Base-by-base conservation (phyloP, 805 yeast genomes). In the Myxozyma lipomycoides region DNA sequence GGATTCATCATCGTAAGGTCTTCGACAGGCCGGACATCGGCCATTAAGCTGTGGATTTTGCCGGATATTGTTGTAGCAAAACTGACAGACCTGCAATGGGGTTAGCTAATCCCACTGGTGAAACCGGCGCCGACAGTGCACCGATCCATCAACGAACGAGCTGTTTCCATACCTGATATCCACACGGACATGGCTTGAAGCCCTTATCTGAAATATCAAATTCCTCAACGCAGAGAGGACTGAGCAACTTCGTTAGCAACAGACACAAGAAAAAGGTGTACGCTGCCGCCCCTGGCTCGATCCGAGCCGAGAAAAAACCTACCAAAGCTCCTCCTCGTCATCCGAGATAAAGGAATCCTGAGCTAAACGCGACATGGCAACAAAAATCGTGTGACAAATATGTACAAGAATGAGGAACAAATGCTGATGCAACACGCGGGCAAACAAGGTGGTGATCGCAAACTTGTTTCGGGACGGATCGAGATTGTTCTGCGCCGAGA, bases 131-230 rank as follows among this genome's bases (percentile, higher is more conserved):
- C n/a, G n/a, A n/a, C n/a, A n/a, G n/a, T n/a, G n/a, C n/a, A n/a
- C n/a, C n/a, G n/a, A n/a, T n/a, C n/a, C n/a, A n/a, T n/a, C n/a
- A n/a, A n/a, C n/a, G n/a, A n/a, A n/a, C n/a, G n/a, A n/a, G n/a
- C n/a, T n/a, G n/a, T n/a, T n/a, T n/a, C 25, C 53, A 4, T 38
- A 54, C 58, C 37, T 55, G 61, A 65, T 93, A 93, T 18, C 99
- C 99, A 73, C 99, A 93, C 0, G 98, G 98, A 74, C 99, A 93
- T n/a, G 99, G 99, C 68, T 85, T 88, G 76, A 93, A 93, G 72
- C 89, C 87, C 65, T 86, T 88, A 70, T 93, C 98, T 17, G 95
- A 85, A 43, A 91, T 82, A 69, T 93, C 99, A 89, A 93, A 83
- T 67, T 93, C 97, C 70, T 93, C 99, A 64, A 90, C 91, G 73